Evolutionary conservation across 1,139 yeast genomes (phyloP).

Genomic region (Taphrina sp.): DNA sequence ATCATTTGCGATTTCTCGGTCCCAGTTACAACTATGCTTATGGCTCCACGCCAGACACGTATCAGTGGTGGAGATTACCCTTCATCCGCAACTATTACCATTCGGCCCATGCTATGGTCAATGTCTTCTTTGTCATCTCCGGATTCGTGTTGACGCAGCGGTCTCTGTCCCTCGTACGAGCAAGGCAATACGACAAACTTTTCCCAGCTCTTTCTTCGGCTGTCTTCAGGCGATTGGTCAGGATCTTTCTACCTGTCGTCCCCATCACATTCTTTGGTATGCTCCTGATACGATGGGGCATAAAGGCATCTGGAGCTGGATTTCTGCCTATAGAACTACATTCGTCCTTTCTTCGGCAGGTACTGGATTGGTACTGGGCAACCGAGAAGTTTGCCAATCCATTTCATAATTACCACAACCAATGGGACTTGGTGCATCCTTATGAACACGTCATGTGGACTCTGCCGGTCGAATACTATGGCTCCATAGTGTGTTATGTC

Average conservation of each 20-base stretch:
- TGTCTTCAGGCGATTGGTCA: slow-evolving; percentile 10
- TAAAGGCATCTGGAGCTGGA: not conserved
- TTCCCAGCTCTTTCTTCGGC: slow-evolving; percentile 19
- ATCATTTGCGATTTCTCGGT: slow-evolving; percentile 20
- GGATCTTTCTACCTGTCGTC: slow-evolving; percentile 9
- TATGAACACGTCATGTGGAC: slow-evolving; percentile 31
- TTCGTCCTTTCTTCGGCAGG: not conserved
- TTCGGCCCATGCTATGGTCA: slow-evolving; percentile 30
- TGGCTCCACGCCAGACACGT: slow-evolving; percentile 3
- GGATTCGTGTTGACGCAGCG: slow-evolving; percentile 25
- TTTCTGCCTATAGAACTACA: slow-evolving; percentile 1
- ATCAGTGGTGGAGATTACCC: slow-evolving; percentile 29
- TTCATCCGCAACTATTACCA: slow-evolving; percentile 20
- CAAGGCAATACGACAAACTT: slow-evolving; percentile 16
- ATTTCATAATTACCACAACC: slow-evolving; percentile 9
- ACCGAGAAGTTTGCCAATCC: slow-evolving; percentile 13
- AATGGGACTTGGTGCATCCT: slow-evolving; percentile 13
- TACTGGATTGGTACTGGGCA: slow-evolving; percentile 12
- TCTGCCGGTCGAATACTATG: slow-evolving; percentile 21
- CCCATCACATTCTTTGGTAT: slow-evolving; percentile 15
- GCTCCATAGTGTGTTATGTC: slow-evolving; percentile 14
- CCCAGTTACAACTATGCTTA: slow-evolving; percentile 6
- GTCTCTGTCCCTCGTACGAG: slow-evolving; percentile 9
- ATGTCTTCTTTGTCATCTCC: slow-evolving; percentile 27
- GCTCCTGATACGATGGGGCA: not conserved